These are phyloP conservation scores for Trametes versicolor DNA, from an alignment of 1,284 basidiomycete genomes.

Conservation along the genomic window DNA sequence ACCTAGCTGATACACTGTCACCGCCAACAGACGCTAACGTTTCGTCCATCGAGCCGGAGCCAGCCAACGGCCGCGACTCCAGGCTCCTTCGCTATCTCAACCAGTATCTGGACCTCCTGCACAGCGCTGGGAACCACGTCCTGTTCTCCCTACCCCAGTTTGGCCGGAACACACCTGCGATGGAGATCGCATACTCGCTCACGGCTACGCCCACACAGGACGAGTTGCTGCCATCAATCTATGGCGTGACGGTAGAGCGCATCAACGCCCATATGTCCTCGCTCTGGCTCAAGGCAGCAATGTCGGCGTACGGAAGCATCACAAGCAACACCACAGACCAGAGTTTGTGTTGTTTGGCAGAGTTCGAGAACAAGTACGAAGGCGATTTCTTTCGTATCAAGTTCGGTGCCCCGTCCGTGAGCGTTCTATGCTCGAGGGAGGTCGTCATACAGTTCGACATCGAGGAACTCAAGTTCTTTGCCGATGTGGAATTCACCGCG, in stretches of 20 bases:
- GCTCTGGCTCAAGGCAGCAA: conserved; percentile 45
- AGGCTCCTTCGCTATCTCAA: conserved; percentile 33
- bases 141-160: conserved; percentile 46
- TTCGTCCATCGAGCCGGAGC: conserved; percentile 16
- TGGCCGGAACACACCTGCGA: conserved; percentile 35
- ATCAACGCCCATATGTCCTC: conserved; percentile 45
- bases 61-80: conserved; percentile 26
- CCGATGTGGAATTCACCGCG: conserved; percentile 37
- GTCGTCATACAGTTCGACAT: conserved; percentile 45
- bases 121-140: conserved; percentile 41
- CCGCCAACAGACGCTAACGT: conserved; percentile 20
- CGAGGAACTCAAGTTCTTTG: conserved; percentile 42
- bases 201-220: conserved; percentile 26
- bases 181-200: conserved; percentile 39
- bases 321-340: conserved; percentile 23
- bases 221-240: conserved; percentile 31
- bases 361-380: conserved; percentile 35
- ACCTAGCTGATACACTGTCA: background rate
- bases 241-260: conserved; percentile 41
- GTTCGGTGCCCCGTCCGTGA: conserved; percentile 43
- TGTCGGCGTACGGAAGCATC: conserved; percentile 33
- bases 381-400: conserved; percentile 40
- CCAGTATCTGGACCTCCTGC: conserved; percentile 41
- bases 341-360: conserved; percentile 39
- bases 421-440: conserved; percentile 45